Percentiles rank a stretch among this genome's conserved stretches.
Evolutionary conservation across 2,329 filamentous ascomycete genomes (phyloP).

Genomic region (Sphaerostilbella broomeana): DNA sequence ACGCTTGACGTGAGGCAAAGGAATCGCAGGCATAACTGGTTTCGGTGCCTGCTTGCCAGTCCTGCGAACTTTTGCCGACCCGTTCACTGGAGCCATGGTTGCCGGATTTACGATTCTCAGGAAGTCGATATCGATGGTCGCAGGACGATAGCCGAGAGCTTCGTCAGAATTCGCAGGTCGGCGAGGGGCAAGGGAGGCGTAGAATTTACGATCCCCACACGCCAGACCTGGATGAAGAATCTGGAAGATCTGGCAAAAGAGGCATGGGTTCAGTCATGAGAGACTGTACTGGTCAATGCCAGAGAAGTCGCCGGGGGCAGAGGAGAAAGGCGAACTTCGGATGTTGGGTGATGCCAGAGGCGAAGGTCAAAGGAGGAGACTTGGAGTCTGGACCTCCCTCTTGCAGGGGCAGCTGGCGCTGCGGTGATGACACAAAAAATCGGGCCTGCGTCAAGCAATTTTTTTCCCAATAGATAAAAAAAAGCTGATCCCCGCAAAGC

Average conservation of each 20-base stretch:
- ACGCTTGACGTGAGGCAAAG: constrained; percentile 33
- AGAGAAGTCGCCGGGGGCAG: constrained; percentile 17
- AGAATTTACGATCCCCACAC: constrained; percentile 19
- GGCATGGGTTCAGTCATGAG: constrained; percentile 26
- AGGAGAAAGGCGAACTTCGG: constrained; percentile 7
- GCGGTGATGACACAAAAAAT: constrained; percentile 13
- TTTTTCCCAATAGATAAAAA: constrained; percentile 9
- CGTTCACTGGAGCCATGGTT: constrained; percentile 30
- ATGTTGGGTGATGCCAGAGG: constrained; percentile 2
- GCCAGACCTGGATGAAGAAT: constrained; percentile 23
- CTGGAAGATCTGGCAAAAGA: constrained; percentile 28
- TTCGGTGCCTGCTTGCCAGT: constrained; percentile 27
- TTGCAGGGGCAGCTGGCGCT: constrained; percentile 1
- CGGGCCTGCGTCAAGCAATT: constrained; percentile 10
- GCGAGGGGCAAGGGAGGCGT: constrained; percentile 18
- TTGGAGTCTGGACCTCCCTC: constrained; percentile 8
- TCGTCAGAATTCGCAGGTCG: constrained; percentile 15
- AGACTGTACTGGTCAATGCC: constrained; percentile 19
- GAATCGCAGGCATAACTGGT: constrained; percentile 33
- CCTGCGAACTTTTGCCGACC: constrained; percentile 28
- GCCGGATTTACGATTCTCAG: constrained; percentile 2
- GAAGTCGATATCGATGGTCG: constrained; percentile 9
- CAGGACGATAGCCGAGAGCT: constrained; percentile 9
- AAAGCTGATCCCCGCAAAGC: constrained; percentile 5
- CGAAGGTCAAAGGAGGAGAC: constrained; percentile 1